Conservation (phyloP, 257 asterid species). For the Paraleonurus japonicus region DNA sequence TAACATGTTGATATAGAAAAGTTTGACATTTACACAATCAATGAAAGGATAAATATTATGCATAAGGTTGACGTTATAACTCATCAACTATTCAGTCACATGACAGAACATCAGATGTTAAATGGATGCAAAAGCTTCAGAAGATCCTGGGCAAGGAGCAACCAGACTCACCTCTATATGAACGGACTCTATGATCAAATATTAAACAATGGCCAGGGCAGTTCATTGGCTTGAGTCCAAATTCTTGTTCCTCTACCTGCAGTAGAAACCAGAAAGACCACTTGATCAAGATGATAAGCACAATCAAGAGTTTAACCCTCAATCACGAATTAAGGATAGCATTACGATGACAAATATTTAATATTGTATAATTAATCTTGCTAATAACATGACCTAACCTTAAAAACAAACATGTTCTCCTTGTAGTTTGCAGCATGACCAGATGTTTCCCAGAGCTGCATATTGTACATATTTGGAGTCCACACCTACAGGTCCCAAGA, state of each 20-base stretch:
- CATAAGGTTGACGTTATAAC: neutral
- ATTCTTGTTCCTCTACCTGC: conserved; percentile 96
- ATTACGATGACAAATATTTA: neutral
- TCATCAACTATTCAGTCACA: conserved; percentile 9
- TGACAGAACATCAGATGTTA: neutral
- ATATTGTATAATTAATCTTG: conserved; percentile 9
- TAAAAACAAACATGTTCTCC: conserved; percentile 97
- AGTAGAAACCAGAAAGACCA: conserved; percentile 24
- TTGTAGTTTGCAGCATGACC: conserved; percentile 99
- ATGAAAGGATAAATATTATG: neutral
- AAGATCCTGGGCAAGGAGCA: neutral
- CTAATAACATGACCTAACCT: conserved; percentile 44
- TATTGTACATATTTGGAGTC: conserved; percentile 92
- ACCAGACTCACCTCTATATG: conserved; percentile 75
- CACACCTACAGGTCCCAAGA: conserved; percentile 59
- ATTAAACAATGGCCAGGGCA: conserved; percentile 99
- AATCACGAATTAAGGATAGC: neutral
- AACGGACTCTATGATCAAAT: conserved; percentile 93
- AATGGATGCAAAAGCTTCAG: conserved; percentile 1
- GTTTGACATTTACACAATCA: neutral
- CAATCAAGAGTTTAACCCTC: conserved; percentile 7
- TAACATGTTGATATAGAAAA: neutral
- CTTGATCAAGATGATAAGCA: conserved; percentile 21
- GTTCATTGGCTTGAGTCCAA: conserved; percentile 99
- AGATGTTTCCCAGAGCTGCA: conserved; percentile 98